Percentiles rank a stretch among this genome's conserved stretches.
These are phyloP conservation scores for Grosmannia serpens DNA, from an alignment of 2,329 filamentous ascomycete genomes.

Conservation along the genomic window DNA sequence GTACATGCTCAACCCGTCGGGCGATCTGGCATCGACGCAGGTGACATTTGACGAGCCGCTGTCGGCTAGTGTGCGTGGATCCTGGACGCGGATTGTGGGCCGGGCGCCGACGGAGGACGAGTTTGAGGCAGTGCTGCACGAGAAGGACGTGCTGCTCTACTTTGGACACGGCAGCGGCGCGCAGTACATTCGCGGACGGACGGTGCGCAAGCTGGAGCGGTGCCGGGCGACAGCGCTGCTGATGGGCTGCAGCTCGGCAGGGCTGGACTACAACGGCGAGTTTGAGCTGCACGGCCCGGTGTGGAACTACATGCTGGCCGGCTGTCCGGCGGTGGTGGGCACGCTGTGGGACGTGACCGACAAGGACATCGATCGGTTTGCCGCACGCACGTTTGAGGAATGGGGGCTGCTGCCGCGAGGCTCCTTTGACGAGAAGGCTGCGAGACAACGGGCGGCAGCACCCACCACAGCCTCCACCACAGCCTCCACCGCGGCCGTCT, in stretches of 20 bases:
- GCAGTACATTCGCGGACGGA: conserved; percentile 82
- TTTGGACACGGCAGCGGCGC: conserved; percentile 93
- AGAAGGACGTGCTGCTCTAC: conserved; percentile 70
- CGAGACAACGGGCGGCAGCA: conserved; percentile 15
- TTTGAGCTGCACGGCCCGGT: conserved; percentile 89
- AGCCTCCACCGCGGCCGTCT: conserved; percentile 22
- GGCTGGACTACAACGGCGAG: conserved; percentile 67
- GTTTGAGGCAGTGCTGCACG: conserved; percentile 56
- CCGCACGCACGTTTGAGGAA: conserved; percentile 63
- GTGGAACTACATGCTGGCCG: conserved; percentile 83
- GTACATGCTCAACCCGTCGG: conserved; percentile 83
- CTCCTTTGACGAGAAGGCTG: conserved; percentile 20
- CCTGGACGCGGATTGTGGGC: conserved; percentile 59
- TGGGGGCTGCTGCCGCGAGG: conserved; percentile 64
- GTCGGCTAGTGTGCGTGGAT: conserved; percentile 44
- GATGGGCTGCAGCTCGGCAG: conserved; percentile 88
- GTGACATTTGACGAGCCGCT: conserved; percentile 60
- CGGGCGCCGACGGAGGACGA: conserved; percentile 64
- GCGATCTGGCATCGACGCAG: conserved; percentile 73
- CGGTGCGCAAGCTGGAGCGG: conserved; percentile 61
- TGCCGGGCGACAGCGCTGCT: conserved; percentile 72
- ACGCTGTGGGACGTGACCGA: conserved; percentile 98
- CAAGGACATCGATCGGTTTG: conserved; percentile 90
- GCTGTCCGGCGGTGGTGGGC: conserved; percentile 74
- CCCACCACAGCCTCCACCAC: not conserved